Percentiles rank a stretch among this genome's conserved stretches.
phyloP scores from a whole-genome alignment of 78 protist genomes.

The Reticulomyxa filosa region DNA sequence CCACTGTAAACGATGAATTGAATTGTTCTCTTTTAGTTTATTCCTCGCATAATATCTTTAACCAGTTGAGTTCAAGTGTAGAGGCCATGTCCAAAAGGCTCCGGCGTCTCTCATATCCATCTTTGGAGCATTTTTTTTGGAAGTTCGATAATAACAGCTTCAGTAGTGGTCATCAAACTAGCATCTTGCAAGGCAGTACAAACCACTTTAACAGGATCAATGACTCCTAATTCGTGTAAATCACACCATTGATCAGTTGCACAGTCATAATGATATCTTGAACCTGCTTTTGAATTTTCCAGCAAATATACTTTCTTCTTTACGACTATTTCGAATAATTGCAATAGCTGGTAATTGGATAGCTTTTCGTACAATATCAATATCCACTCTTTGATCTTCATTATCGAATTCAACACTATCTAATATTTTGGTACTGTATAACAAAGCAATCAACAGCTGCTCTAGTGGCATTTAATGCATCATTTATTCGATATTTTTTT shows the following conservation, averaged over 20 bases:
- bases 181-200: no score
- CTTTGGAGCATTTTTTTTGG: no score
- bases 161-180: no score
- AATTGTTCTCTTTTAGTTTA: no score
- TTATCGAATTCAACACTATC: conserved; percentile 2
- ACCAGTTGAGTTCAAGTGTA: no score
- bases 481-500: conserved; percentile 89
- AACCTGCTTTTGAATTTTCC: conserved; percentile 61
- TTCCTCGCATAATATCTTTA: no score
- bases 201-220: conserved; percentile 98
- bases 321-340: no score
- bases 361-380: conserved; percentile 68
- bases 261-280: no score
- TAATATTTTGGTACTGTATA: conserved; percentile 12
- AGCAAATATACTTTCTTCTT: conserved; percentile 57
- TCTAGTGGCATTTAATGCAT: conserved; percentile 93
- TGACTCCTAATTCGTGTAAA: conserved; percentile 79
- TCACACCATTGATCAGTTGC: conserved; percentile 52
- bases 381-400: conserved; percentile 61
- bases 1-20: no score
- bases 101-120: no score
- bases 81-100: no score
- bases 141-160: no score
- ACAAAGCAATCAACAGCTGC: conserved; percentile 89
- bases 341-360: conserved; percentile 48